phyloP scores from a whole-genome alignment of 208 protist species.

The Herpetomonas samuelpessoai region DNA sequence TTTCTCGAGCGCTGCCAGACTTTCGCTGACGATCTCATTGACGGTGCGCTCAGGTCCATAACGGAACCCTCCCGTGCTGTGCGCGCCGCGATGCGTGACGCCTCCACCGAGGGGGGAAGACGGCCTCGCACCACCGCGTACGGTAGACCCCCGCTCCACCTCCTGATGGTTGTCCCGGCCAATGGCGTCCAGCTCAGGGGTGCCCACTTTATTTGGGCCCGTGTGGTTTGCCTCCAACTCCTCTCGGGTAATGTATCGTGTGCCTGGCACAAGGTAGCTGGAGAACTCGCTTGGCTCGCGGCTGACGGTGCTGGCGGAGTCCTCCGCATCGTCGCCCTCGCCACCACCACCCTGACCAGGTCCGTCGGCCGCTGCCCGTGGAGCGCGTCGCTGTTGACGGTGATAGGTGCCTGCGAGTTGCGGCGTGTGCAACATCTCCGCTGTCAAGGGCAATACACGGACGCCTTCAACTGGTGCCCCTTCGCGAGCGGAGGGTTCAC shows the following conservation, averaged over 20 bases:
- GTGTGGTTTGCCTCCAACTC: conserved; percentile 14
- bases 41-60: conserved; percentile 26
- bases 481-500: too few relatives aligned
- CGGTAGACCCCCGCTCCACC: not conserved
- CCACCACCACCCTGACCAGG: not conserved
- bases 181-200: not conserved
- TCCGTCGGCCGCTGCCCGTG: conserved; percentile 1
- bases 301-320: not conserved
- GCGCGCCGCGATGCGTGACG: not conserved
- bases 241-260: conserved; percentile 36
- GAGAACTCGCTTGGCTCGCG: conserved; percentile 27
- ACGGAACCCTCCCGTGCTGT: not conserved
- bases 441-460: conserved; percentile 20
- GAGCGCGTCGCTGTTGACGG: not conserved
- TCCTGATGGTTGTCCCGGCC: conserved; percentile 1
- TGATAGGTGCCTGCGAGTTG: not conserved
- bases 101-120: not conserved
- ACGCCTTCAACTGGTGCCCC: too few relatives aligned
- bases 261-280: conserved; percentile 28
- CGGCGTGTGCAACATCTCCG: conserved; percentile 17
- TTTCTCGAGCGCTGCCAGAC: conserved; percentile 31
- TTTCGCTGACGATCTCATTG: conserved; percentile 32
- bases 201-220: not conserved
- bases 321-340: too few relatives aligned
- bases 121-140: not conserved